phyloP scores from a whole-genome alignment of 805 yeast genomes.

The Helenozyma baotianmanensis region DNA sequence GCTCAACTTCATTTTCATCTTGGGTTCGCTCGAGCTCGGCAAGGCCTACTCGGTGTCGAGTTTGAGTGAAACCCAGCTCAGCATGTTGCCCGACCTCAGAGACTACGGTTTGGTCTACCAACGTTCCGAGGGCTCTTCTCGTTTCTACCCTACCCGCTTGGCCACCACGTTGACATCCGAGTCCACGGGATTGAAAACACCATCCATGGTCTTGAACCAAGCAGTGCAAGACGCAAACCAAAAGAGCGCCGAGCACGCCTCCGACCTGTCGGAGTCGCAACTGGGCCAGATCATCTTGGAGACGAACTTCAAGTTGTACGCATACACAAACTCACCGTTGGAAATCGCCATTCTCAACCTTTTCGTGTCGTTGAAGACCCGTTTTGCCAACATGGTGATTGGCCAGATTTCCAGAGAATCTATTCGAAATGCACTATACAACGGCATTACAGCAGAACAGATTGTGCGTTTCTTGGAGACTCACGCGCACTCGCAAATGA shows the following conservation, averaged over 20 bases:
- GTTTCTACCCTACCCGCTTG: constrained; percentile 85
- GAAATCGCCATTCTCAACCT: constrained; percentile 89
- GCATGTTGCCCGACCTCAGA: constrained; percentile 82
- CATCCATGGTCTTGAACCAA: constrained; percentile 71
- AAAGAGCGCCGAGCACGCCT: constrained; percentile 11
- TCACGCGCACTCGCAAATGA: constrained; percentile 93
- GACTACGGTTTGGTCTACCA: constrained; percentile 88
- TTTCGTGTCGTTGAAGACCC: constrained; percentile 77
- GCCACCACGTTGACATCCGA: constrained; percentile 90
- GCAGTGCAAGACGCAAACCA: constrained; percentile 39
- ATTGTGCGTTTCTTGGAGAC: constrained; percentile 82
- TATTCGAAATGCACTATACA: constrained; percentile 71
- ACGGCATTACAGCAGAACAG: constrained; percentile 94
- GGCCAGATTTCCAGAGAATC: constrained; percentile 94
- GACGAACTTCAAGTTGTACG: constrained; percentile 89
- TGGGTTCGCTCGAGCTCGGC: constrained; percentile 90
- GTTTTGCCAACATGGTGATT: constrained; percentile 89
- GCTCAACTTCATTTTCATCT: constrained; percentile 84
- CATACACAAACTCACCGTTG: constrained; percentile 89
- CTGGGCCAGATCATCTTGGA: constrained; percentile 81
- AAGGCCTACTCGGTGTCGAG: constrained; percentile 71
- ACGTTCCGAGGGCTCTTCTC: constrained; percentile 46
- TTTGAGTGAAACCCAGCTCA: constrained; percentile 72
- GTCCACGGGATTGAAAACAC: constrained; percentile 62
- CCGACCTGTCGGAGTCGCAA: constrained; percentile 19